Percentiles rank a stretch among this genome's conserved stretches.
Evolutionary conservation across 192 early-diverging fungal species (phyloP).

Genomic region (Coemansia sp.): DNA sequence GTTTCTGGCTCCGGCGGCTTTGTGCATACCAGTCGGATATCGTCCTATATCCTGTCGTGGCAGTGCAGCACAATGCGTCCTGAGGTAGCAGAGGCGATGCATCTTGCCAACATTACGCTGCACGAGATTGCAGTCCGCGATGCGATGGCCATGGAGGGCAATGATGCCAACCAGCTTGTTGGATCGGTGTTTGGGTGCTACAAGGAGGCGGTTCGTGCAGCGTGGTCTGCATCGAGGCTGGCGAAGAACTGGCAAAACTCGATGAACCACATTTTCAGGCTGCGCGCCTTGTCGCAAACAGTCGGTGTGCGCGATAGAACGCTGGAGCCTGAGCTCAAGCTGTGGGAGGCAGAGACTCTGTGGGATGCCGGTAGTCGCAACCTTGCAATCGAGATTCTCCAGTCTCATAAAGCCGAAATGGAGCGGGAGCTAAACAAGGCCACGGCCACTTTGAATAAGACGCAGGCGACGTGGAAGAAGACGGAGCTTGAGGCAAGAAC

Average conservation of each 20-base stretch:
- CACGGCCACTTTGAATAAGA: neutral
- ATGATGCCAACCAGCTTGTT: neutral
- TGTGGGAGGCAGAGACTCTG: slow-evolving; percentile 54
- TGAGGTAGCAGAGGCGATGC: slow-evolving; percentile 21
- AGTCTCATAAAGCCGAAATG: slow-evolving; percentile 33
- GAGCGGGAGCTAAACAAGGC: slow-evolving; percentile 15
- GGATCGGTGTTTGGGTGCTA: slow-evolving; percentile 19
- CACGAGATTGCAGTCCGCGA: slow-evolving; percentile 42
- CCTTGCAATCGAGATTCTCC: slow-evolving; percentile 44
- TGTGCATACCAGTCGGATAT: slow-evolving; percentile 25
- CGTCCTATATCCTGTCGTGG: slow-evolving; percentile 21
- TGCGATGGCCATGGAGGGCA: neutral
- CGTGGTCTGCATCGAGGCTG: slow-evolving; percentile 31
- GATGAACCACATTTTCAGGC: slow-evolving; percentile 46
- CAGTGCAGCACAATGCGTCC: slow-evolving; percentile 11
- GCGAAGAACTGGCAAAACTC: slow-evolving; percentile 46
- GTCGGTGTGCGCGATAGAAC: slow-evolving; percentile 2
- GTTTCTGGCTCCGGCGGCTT: slow-evolving; percentile 7
- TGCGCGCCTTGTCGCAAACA: slow-evolving; percentile 15
- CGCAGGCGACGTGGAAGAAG: slow-evolving; percentile 9
- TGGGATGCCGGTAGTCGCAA: slow-evolving; percentile 45
- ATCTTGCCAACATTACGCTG: slow-evolving; percentile 36
- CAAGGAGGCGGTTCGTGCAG: slow-evolving; percentile 32
- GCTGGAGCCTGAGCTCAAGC: slow-evolving; percentile 33
- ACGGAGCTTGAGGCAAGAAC: slow-evolving; percentile 30